Evolutionary conservation across 2,329 filamentous ascomycete genomes (phyloP), one percentile per base, ranked within the genome.

Genomic region (Triangularia setosa): DNA sequence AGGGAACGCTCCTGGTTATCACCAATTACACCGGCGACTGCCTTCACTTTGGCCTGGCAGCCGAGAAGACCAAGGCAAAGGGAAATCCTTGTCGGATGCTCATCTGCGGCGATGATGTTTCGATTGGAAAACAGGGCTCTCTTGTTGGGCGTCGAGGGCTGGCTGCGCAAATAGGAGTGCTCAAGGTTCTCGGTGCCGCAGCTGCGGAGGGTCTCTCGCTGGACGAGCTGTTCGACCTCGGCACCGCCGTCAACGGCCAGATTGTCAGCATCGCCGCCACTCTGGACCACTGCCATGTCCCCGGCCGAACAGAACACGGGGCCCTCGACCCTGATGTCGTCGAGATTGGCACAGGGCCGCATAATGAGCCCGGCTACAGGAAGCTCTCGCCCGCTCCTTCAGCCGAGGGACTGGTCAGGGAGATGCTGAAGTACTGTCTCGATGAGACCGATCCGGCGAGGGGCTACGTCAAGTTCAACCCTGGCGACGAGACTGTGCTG

Each of bases 1-100:
- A 77, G 70, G 86, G 86, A 40, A 83, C 82, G 2, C 82, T 89
- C 57, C 76, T 89, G 1, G 82, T 89, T 58, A 82, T 88, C 65
- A 87, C 84, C 55, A 89, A 89, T 74, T 88, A 88, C 73, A 88
- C 86, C 0, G 86, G 86, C 56, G 86, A 88, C 73, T 86, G 85
- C 64, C 76, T 88, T 65, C 86, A 88, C 72, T 87, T 87, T 68
- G 84, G 84, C 1, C 75, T 87, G 12, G 85, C 85, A 2, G 82
- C 82, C 59, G 85, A 86, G 68, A 86, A 82, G 74, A 85, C 82
- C 40, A 80, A 80, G 57, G 83, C 84, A 4, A 78, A 76, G 23
- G 85, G 84, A 18, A 81, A 83, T 68, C 80, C 78, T 60, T 84
- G 83, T 68, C 77, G 79, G 63, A 84, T 87, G 73, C 81, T 87